Evolutionary conservation across 805 yeast species (phyloP).

Genomic region (Pichia eremophila): DNA sequence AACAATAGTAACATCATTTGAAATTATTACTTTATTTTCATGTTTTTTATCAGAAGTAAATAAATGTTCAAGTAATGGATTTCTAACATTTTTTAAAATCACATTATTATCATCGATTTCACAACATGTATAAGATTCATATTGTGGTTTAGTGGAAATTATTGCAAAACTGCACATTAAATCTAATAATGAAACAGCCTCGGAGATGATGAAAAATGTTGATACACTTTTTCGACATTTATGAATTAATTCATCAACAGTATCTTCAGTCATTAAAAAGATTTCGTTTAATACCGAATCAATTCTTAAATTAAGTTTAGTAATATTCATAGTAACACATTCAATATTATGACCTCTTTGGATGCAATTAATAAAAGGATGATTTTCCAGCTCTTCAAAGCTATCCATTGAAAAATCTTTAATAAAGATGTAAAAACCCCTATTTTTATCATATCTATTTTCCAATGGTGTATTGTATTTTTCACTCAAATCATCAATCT

Average conservation of each 20-base stretch:
- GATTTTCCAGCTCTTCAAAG: not conserved
- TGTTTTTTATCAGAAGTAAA: conserved; percentile 10
- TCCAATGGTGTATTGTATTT: conserved; percentile 22
- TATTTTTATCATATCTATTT: conserved; percentile 25
- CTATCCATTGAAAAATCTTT: conserved; percentile 5
- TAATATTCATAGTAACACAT: conserved; percentile 31
- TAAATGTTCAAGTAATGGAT: conserved; percentile 32
- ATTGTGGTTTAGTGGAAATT: conserved; percentile 12
- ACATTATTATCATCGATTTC: conserved; percentile 27
- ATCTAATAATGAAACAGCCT: conserved; percentile 35
- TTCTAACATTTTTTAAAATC: conserved; percentile 27
- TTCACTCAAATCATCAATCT: conserved; percentile 19
- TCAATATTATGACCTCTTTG: conserved; percentile 25
- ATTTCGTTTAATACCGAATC: conserved; percentile 34
- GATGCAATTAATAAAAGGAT: conserved; percentile 26
- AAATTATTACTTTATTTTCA: conserved; percentile 14
- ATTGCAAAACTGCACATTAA: conserved; percentile 24
- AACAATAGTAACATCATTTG: conserved; percentile 30
- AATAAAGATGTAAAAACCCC: conserved; percentile 32
- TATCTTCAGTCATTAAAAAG: conserved; percentile 31
- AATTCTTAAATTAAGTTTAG: conserved; percentile 32
- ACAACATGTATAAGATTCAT: conserved; percentile 25
- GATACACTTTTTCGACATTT: conserved; percentile 25
- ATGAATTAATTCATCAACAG: conserved; percentile 24
- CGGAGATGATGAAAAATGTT: conserved; percentile 32